Evolutionary conservation across 2,329 filamentous ascomycete species (phyloP).

Genomic region (Spiromastix sp.): DNA sequence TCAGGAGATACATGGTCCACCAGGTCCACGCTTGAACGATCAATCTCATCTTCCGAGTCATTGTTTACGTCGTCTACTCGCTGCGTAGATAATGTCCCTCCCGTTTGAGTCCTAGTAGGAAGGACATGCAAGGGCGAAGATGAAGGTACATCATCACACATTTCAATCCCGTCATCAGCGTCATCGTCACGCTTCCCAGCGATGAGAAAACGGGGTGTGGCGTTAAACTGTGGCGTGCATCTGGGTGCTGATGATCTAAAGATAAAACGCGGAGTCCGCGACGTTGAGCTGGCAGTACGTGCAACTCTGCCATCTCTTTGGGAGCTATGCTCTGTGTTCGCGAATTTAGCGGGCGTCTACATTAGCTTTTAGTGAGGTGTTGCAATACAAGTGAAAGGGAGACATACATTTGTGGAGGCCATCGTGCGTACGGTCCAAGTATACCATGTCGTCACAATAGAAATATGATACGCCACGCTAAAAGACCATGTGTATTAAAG

Average conservation of each 20-base stretch:
- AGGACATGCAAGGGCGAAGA: too few species aligned
- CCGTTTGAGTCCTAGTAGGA: too few species aligned
- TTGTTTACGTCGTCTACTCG: too few species aligned
- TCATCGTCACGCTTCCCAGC: background rate
- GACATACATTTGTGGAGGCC: slow-evolving; percentile 1
- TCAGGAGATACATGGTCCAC: background rate
- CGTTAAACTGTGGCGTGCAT: slow-evolving; percentile 9
- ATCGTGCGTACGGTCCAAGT: background rate
- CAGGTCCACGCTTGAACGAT: background rate
- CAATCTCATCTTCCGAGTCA: slow-evolving; percentile 9
- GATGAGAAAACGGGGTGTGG: slow-evolving; percentile 13
- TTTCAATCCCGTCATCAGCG: slow-evolving; percentile 7
- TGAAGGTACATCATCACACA: slow-evolving; percentile 1
- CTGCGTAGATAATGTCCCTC: too few species aligned
- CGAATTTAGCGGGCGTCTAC: slow-evolving; percentile 1
- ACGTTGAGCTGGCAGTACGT: background rate
- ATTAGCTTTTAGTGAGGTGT: too few species aligned
- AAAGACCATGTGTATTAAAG: too few species aligned
- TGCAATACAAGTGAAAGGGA: too few species aligned
- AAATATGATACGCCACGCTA: too few species aligned
- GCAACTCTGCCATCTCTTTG: too few species aligned
- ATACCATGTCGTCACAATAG: too few species aligned
- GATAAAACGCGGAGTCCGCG: slow-evolving; percentile 10
- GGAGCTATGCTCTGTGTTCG: background rate
- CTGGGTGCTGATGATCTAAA: slow-evolving; percentile 9